Evolutionary conservation across 176 grass and related monocot species (phyloP), one percentile per base, ranked within the genome.

Genomic region (Eragrostis nindensis): DNA sequence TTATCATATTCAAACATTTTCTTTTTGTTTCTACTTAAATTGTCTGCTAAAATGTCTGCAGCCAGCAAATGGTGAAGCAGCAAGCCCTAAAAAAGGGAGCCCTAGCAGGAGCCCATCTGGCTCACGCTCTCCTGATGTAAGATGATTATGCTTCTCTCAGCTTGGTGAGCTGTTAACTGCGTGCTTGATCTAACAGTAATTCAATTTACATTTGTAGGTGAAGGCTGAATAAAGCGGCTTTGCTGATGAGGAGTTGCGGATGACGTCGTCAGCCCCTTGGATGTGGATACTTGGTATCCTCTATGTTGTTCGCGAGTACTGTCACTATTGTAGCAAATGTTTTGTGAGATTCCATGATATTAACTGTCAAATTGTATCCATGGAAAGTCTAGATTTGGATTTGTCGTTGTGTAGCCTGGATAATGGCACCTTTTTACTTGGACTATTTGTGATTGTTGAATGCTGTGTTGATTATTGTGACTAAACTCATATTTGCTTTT

Each of bases 71-170:
- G 68, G 82, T 77, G 77, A 74, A 85, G 82, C 77, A 63, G 38
- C 30, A 62, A 88, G 82, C 13, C 78, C 78, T 8, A 91, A 78
- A 79, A 91, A 91, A 29, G 45, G n/a, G 43, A 88, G 78, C 29
- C 77, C 89, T 59, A 88, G 73, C 86, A 88, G 78, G 73, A 91
- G 89, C 78, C 86, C 85, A 63, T 91, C 82, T 22, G 78, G 44
- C 3, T 85, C 89, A 53, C 73, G 66, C n/a, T 91, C 89, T 63
- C 86, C 73, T 70, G 82, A 81, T 70, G 89, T 91, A 91, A 82
- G 59, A 77, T 68, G 7, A 21, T 71, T 38, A 54, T 81, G 39
- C 42, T 74, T 48, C 3, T 45, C 47, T 16, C 15, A 32, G 47
- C 77, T 66, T 66, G 15, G 2, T 44, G 24, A 47, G 43, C 4